Evolutionary conservation across 169 alveolate genomes (phyloP), one percentile per base, ranked within the genome.

Genomic region (Cryptosporidium tyzzeri): DNA sequence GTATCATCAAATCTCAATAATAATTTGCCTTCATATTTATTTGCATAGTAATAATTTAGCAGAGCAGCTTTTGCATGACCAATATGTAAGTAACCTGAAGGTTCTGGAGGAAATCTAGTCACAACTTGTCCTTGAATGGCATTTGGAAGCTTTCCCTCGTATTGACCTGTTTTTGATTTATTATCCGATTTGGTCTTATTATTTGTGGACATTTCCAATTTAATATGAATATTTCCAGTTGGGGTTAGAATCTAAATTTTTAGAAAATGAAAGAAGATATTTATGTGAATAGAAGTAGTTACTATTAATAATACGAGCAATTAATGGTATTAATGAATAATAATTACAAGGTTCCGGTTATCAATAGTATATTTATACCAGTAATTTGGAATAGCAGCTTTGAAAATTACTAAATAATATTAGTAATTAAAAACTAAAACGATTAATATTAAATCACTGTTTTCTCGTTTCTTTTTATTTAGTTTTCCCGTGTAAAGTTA

Each of bases 91-190:
- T 97, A 98, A 33, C 99, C 99, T 41, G 99, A 96, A 31, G 99
- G 99, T 91, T 98, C 99, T 23, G 99, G 99, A 8, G 99, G 99
- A 93, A 98, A 98, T 71, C 99, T 94, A n/a, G 99, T 98, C 44
- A 97, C 98, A 16, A 98, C 99, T 86, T 97, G 93, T 55, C 99
- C 99, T 93, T 94, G 92, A 86, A 93, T 96, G 26, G 98, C 99
- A 41, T 95, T 95, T 55, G 95, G 94, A 39, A 97, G 93, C 69
- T 94, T 95, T 0, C 97, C 97, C 73, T 80, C 80, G 69, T 87
- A 93, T 35, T 80, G 73, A 5, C 89, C 89, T 10, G 80, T 80
- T 48, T 80, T 80, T 33, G 73, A 16, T 18, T 73, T 51, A 21
- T 37, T 80, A 9, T 80, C 75, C 6, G 75, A 41, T 41, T 80